phyloP scores from a whole-genome alignment of 257 asterid species.

The Schizonepeta tenuifolia region DNA sequence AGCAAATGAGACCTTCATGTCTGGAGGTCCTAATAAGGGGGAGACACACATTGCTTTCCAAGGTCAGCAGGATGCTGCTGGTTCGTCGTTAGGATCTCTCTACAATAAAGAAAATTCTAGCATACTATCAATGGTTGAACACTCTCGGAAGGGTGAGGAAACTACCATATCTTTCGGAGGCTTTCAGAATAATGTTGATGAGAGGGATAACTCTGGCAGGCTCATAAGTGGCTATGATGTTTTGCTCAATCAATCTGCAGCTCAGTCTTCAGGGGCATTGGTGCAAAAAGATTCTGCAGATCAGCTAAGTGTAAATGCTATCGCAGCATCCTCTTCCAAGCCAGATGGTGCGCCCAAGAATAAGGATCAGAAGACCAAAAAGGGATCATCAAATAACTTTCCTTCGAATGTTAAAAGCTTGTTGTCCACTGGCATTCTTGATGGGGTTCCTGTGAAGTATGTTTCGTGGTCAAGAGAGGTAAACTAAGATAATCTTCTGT shows the following conservation, averaged over 20 bases:
- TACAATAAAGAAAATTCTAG: slow-evolving; percentile 47
- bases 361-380: slow-evolving; percentile 58
- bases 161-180: slow-evolving; percentile 62
- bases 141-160: slow-evolving; percentile 43
- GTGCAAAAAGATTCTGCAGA: slow-evolving; percentile 37
- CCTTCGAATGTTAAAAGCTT: slow-evolving; percentile 78
- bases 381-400: slow-evolving; percentile 51
- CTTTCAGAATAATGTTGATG: slow-evolving; percentile 43
- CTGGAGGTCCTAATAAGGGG: slow-evolving; percentile 42
- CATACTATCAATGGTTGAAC: slow-evolving; percentile 47
- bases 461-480: slow-evolving; percentile 93
- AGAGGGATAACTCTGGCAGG: slow-evolving; percentile 44
- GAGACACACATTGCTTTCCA: slow-evolving; percentile 31
- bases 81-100: slow-evolving; percentile 35
- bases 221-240: slow-evolving; percentile 44
- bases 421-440: slow-evolving; percentile 78
- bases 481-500: slow-evolving; percentile 23
- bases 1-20: slow-evolving; percentile 39
- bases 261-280: slow-evolving; percentile 40
- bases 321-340: slow-evolving; percentile 42
- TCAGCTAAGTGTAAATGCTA: slow-evolving; percentile 38
- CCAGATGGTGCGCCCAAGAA: slow-evolving; percentile 39
- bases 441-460: slow-evolving; percentile 90
- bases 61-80: slow-evolving; percentile 42
- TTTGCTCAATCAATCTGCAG: slow-evolving; percentile 48